Evolutionary conservation across 176 grass and related monocot genomes (phyloP), one percentile per base, ranked within the genome.

Genomic region (Bothriochloa decipiens): DNA sequence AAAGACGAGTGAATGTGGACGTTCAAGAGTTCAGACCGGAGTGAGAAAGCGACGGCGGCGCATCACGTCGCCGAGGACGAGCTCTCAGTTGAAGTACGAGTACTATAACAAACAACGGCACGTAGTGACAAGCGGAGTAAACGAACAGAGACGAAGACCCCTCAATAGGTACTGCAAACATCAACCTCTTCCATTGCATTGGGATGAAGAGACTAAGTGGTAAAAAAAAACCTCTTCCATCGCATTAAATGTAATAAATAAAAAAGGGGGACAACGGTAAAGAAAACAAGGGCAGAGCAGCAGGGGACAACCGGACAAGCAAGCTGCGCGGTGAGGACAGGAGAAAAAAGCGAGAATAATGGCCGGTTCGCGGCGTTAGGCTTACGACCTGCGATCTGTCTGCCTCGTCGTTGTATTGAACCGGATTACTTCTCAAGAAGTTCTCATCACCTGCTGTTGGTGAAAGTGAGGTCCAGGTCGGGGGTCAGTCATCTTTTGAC

Each of bases 1-100:
- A 40, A 65, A 27, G 72, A 27, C 42, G 52, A 42, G 23, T 40
- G 60, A 41, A 64, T 14, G 83, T 86, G n/a, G n/a, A n/a, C n/a
- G n/a, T n/a, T n/a, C 82, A 83, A 72, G 83, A 77, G n/a, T 65
- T 65, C 40, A 45, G 53, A 3, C 58, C 20, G 0, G 23, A 26
- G n/a, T 0, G 27, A 11, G 83, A 70, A 14, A 77, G 78, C 18
- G 78, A 72, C 77, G 23, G 20, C 47, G 53, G n/a, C 77, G 37
- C 27, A n/a, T 33, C 68, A 40, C 69, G 0, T 70, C 36, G 69
- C 11, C 69, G 40, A n/a, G 57, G 74, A 13, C 8, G 22, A 26
- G 52, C 32, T 14, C 52, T 3, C 12, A 17, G 18, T 53, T 53
- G 49, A 47, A 13, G 0, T 5, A 0, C 6, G 13, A 49, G 46